These are phyloP conservation scores for Nymphaea thermarum DNA, from an alignment of 164 flowering plant species.

Conservation along the genomic window DNA sequence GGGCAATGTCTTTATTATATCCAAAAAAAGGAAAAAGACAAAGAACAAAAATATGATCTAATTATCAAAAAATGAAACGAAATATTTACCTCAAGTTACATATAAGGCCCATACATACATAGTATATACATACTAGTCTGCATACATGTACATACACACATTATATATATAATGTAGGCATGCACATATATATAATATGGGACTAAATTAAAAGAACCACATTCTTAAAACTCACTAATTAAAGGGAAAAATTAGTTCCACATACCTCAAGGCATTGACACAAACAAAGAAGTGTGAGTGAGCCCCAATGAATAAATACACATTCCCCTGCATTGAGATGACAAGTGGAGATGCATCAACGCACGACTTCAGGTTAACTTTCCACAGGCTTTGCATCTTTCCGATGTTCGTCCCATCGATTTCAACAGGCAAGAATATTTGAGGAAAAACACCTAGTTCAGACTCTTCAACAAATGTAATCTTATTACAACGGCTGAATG, in stretches of 20 bases:
- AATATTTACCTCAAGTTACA: too few relatives aligned
- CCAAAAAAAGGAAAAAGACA: too few relatives aligned
- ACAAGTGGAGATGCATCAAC: conserved; percentile 92
- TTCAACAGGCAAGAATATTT: conserved; percentile 20
- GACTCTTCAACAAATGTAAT: conserved; percentile 21
- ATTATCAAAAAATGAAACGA: too few relatives aligned
- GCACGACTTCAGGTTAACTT: conserved; percentile 68
- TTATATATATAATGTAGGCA: too few relatives aligned
- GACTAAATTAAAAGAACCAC: too few relatives aligned
- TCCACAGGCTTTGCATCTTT: conserved; percentile 50
- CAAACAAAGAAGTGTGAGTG: conserved; percentile 68
- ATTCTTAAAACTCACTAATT: too few relatives aligned
- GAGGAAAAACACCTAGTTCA: conserved; percentile 9
- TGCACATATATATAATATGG: too few relatives aligned
- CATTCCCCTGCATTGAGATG: conserved; percentile 31
- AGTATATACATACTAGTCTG: too few relatives aligned
- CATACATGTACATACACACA: too few relatives aligned
- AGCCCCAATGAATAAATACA: conserved; percentile 68
- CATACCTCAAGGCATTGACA: conserved; percentile 60
- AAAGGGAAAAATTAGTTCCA: neutral
- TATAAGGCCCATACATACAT: too few relatives aligned
- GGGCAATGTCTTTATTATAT: too few relatives aligned
- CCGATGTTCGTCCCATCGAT: conserved; percentile 23
- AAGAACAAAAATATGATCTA: too few relatives aligned
- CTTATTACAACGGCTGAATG: conserved; percentile 71